Conservation (phyloP, 495 filamentous ascomycete species). For the Hypoxylon trugodes region DNA sequence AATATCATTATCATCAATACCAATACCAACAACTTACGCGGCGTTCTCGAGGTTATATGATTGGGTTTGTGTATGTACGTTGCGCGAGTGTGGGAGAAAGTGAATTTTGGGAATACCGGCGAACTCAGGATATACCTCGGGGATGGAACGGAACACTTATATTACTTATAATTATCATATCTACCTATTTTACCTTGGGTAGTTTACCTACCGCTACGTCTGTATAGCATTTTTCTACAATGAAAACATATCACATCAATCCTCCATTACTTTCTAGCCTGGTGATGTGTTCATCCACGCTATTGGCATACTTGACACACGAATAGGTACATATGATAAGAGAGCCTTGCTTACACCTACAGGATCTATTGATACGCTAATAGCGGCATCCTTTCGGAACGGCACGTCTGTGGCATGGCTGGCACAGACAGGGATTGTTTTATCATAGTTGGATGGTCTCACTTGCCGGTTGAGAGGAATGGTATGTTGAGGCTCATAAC, state of each 20-base stretch:
- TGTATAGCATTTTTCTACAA: slow-evolving; percentile 21
- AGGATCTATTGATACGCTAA: background rate
- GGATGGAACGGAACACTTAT: slow-evolving; percentile 17
- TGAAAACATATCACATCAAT: slow-evolving; percentile 13
- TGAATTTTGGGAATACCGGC: slow-evolving; percentile 27
- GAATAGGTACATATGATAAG: too few species aligned
- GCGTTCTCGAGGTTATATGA: slow-evolving; percentile 37
- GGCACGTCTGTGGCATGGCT: background rate
- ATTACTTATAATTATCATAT: slow-evolving; percentile 15
- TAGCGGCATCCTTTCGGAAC: too few species aligned
- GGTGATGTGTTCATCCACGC: background rate
- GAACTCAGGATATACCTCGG: slow-evolving; percentile 39
- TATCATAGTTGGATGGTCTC: background rate
- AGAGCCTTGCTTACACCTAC: background rate
- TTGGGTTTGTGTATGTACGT: slow-evolving; percentile 14
- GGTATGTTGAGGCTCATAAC: background rate
- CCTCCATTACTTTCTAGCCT: background rate
- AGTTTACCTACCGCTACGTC: slow-evolving; percentile 14
- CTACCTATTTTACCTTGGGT: slow-evolving; percentile 15
- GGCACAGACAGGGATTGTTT: background rate
- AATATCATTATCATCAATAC: background rate
- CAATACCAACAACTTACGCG: slow-evolving; percentile 3
- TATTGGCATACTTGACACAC: background rate
- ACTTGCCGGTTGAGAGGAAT: background rate
- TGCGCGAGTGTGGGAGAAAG: slow-evolving; percentile 27